These are phyloP conservation scores for Boletus reticuloceps DNA, from an alignment of 768 basidiomycete genomes.

Conservation along the genomic window DNA sequence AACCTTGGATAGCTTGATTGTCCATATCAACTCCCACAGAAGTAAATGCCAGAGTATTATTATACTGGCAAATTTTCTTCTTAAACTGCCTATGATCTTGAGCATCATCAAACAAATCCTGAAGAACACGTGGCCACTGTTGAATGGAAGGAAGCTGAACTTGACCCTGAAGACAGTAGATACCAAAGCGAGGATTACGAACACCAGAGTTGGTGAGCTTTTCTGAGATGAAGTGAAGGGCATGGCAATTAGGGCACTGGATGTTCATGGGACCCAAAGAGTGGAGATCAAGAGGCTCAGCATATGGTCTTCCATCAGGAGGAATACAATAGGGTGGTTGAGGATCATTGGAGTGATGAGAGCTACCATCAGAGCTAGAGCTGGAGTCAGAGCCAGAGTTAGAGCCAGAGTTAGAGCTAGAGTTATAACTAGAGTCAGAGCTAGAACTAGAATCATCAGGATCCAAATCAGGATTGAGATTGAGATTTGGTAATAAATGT, in stretches of 20 bases:
- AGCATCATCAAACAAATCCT: slow-evolving; percentile 14
- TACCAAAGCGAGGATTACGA: slow-evolving; percentile 17
- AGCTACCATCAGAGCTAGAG: too few species aligned
- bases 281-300: slow-evolving; percentile 5
- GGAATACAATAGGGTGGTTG: not conserved
- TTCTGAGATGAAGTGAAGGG: slow-evolving; percentile 15
- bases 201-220: not conserved
- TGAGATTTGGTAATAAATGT: too few species aligned
- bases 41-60: slow-evolving; percentile 18
- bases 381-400: too few species aligned
- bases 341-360: not conserved
- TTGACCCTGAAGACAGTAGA: slow-evolving; percentile 29
- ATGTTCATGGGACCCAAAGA: slow-evolving; percentile 5
- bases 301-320: slow-evolving; percentile 6
- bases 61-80: slow-evolving; percentile 39
- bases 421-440: too few species aligned
- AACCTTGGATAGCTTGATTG: slow-evolving; percentile 6
- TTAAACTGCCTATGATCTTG: slow-evolving; percentile 21
- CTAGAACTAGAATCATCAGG: too few species aligned
- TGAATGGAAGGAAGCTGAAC: slow-evolving; percentile 21
- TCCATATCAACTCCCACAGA: slow-evolving; percentile 1
- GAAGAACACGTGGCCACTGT: slow-evolving; percentile 13
- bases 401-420: too few species aligned
- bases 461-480: too few species aligned
- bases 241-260: slow-evolving; percentile 15